These are phyloP conservation scores for Aspergillus thermomutatus DNA, from an alignment of 2,329 filamentous ascomycete species.

Conservation along the genomic window DNA sequence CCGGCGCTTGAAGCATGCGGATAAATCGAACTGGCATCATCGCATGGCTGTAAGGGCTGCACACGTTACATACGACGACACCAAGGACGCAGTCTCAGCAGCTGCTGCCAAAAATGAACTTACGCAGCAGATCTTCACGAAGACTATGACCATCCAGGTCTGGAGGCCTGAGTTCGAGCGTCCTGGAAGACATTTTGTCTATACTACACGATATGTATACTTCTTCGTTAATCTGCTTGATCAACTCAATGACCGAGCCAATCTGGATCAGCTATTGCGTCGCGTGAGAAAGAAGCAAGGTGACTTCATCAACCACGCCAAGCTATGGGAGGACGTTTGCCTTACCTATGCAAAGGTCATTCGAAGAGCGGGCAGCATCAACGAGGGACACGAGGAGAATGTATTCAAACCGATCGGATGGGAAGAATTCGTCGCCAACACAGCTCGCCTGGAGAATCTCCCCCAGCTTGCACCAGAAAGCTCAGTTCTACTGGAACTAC, in stretches of 20 bases:
- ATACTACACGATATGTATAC: conserved; percentile 79
- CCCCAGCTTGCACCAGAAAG: conserved; percentile 48
- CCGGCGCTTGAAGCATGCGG: conserved; percentile 61
- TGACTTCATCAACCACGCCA: conserved; percentile 64
- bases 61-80: conserved; percentile 59
- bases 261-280: conserved; percentile 73
- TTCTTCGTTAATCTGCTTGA: conserved; percentile 76
- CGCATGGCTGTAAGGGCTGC: conserved; percentile 75
- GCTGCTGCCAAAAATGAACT: conserved; percentile 71
- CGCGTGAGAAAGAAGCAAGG: conserved; percentile 77
- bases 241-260: conserved; percentile 69
- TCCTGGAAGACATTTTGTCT: conserved; percentile 84
- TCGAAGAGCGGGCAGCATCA: conserved; percentile 55
- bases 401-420: conserved; percentile 62
- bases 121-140: conserved; percentile 82
- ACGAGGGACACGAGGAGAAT: conserved; percentile 60
- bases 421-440: conserved; percentile 62
- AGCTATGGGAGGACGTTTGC: conserved; percentile 62
- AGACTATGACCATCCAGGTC: conserved; percentile 90
- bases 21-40: conserved; percentile 95
- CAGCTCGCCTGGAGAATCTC: conserved; percentile 59
- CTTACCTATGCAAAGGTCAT: conserved; percentile 58
- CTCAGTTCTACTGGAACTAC: conserved; percentile 54
- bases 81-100: conserved; percentile 50
- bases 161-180: conserved; percentile 90